Percentiles rank a stretch among this genome's conserved stretches.
These are phyloP conservation scores for Aspergillus fructus DNA, from an alignment of 2,329 filamentous ascomycete species.

Conservation along the genomic window DNA sequence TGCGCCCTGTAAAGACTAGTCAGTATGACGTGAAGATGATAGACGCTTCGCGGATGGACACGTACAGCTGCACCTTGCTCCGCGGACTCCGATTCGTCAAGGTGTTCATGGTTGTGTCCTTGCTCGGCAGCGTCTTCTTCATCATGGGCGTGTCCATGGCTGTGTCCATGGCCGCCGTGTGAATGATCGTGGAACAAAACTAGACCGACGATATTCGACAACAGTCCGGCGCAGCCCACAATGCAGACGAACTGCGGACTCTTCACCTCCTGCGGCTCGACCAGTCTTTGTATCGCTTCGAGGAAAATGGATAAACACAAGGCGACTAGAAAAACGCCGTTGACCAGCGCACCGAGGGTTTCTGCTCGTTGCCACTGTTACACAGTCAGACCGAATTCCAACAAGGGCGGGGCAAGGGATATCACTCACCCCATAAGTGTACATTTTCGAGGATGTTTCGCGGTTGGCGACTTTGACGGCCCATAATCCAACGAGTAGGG, in stretches of 20 bases:
- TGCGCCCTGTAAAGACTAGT: slow-evolving; percentile 27
- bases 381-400: slow-evolving; percentile 12
- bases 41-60: slow-evolving; percentile 30
- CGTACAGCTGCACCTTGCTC: slow-evolving; percentile 64
- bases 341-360: slow-evolving; percentile 93
- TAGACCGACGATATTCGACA: slow-evolving; percentile 86
- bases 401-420: slow-evolving; percentile 18
- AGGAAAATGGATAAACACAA: slow-evolving; percentile 95
- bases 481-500: slow-evolving; percentile 88
- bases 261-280: slow-evolving; percentile 83
- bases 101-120: slow-evolving; percentile 37
- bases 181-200: slow-evolving; percentile 91
- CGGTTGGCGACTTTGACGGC: slow-evolving; percentile 86
- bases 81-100: slow-evolving; percentile 40
- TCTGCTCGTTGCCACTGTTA: slow-evolving; percentile 90
- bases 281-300: slow-evolving; percentile 86
- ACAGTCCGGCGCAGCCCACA: slow-evolving; percentile 80
- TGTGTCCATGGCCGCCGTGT: slow-evolving; percentile 66
- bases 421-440: slow-evolving; percentile 80
- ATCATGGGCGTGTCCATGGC: slow-evolving; percentile 50
- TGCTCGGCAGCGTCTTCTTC: slow-evolving; percentile 46
- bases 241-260: slow-evolving; percentile 86
- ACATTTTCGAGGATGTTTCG: slow-evolving; percentile 78
- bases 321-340: slow-evolving; percentile 95
- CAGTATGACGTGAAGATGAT: background rate